Evolutionary conservation across 2,329 filamentous ascomycete species (phyloP).

Genomic region (Aspergillus phoenicis): DNA sequence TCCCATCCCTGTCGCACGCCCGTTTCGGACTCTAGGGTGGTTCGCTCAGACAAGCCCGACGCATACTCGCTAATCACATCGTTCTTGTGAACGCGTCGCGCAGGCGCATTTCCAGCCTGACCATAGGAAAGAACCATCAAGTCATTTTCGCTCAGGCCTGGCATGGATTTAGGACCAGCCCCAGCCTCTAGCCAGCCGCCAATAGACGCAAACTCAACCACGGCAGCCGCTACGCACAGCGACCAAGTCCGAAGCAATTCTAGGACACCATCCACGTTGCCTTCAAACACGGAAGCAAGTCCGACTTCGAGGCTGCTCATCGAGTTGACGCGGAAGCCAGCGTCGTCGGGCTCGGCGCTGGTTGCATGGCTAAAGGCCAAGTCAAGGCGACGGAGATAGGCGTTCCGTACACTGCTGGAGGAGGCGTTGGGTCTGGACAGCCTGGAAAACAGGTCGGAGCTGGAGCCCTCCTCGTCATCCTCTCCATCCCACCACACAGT

Average conservation of each 20-base stretch:
- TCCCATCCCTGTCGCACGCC: slow-evolving; percentile 77
- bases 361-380: slow-evolving; percentile 68
- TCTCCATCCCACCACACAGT: slow-evolving; percentile 91
- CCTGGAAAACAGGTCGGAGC: slow-evolving; percentile 21
- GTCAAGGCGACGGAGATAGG: slow-evolving; percentile 74
- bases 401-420: slow-evolving; percentile 50
- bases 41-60: slow-evolving; percentile 55
- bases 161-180: slow-evolving; percentile 58
- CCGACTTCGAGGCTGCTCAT: slow-evolving; percentile 77
- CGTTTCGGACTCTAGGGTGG: slow-evolving; percentile 36
- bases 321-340: slow-evolving; percentile 71
- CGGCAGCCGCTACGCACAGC: slow-evolving; percentile 72
- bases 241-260: slow-evolving; percentile 78
- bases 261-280: slow-evolving; percentile 75
- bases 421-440: neutral
- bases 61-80: slow-evolving; percentile 78
- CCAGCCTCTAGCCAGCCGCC: slow-evolving; percentile 77
- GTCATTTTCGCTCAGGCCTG: slow-evolving; percentile 75
- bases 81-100: slow-evolving; percentile 69
- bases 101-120: slow-evolving; percentile 53
- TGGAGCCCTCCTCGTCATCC: slow-evolving; percentile 54
- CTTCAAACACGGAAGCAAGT: slow-evolving; percentile 79
- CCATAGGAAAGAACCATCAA: slow-evolving; percentile 77
- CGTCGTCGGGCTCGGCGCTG: slow-evolving; percentile 63
- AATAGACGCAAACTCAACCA: slow-evolving; percentile 81